A percentile compares a stretch with the other conserved stretches of the same genome.
phyloP scores from a whole-genome alignment of 2,329 filamentous ascomycete species.

The Fusarium azukiicola region DNA sequence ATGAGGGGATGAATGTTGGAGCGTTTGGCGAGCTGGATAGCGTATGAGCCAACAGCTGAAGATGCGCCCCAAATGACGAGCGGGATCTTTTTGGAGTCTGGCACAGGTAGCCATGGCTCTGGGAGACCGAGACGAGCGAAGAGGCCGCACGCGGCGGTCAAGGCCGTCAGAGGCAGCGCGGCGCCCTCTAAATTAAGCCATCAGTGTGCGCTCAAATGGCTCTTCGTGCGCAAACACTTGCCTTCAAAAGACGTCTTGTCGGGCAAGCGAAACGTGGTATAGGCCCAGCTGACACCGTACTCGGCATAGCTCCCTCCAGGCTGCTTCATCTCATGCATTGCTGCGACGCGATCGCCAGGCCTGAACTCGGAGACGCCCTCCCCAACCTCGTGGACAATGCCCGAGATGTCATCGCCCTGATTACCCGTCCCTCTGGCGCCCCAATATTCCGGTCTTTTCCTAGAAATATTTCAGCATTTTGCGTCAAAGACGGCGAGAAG shows the following conservation, averaged over 20 bases:
- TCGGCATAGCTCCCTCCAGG: constrained; percentile 40
- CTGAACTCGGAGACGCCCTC: constrained; percentile 39
- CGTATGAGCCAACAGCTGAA: constrained; percentile 39
- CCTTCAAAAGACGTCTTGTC: constrained; percentile 27
- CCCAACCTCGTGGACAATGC: constrained; percentile 22
- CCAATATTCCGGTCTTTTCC: constrained; percentile 44
- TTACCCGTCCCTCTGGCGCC: constrained; percentile 28
- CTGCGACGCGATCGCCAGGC: constrained; percentile 39
- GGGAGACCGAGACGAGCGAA: constrained; percentile 26
- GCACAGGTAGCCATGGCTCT: constrained; percentile 13
- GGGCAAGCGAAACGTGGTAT: constrained; percentile 37
- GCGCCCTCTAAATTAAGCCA: constrained; percentile 26
- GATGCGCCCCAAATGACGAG: constrained; percentile 43
- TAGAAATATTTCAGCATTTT: not conserved
- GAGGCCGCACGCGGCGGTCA: constrained; percentile 39
- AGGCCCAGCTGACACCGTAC: constrained; percentile 36
- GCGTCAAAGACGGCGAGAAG: accelerated
- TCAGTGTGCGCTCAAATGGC: constrained; percentile 7
- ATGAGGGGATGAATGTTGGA: constrained; percentile 43
- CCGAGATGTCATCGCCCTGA: constrained; percentile 41
- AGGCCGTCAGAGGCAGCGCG: constrained; percentile 25
- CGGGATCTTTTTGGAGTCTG: not conserved
- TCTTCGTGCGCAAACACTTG: not conserved
- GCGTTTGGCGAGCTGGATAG: constrained; percentile 32
- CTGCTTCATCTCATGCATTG: constrained; percentile 42